Evolutionary conservation across 2,329 filamentous ascomycete genomes (phyloP), one percentile per base, ranked within the genome.

Genomic region (Fusarium sp.): DNA sequence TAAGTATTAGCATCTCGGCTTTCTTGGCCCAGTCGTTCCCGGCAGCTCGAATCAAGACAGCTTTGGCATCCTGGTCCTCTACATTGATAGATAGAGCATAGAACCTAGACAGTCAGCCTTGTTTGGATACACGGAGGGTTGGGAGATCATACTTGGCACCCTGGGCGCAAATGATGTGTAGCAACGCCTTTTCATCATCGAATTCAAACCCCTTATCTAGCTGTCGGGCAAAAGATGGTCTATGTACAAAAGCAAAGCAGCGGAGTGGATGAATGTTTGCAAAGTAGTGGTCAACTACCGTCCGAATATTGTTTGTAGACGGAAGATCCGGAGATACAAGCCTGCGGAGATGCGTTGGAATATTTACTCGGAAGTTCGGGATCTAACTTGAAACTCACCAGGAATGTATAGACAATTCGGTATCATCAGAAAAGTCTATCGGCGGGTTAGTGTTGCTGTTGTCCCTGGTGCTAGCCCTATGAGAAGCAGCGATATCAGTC

Each of bases 231-330:
- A 77, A 77, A 1, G 75, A 76, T 4, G 75, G 75, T 45, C 76
- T 75, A 47, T 77, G 75, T 15, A 77, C 74, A 69, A 77, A 77
- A 14, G 75, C 74, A 49, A 77, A 77, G 57, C 75, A 77, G 17
- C 75, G 72, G 5, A 77, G 70, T n/a, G 75, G 74, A 46, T 77
- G 81, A 5, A 77, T 66, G 27, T 77, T 77, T 54, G 73, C 66
- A 60, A 77, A 77, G 52, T 77, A 77, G 55, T 75, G 75, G 41
- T 76, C 75, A 21, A 76, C 72, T 4, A 76, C 70, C 0, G 70
- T 70, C 13, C 75, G 75, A 19, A 77, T 69, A 38, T 75, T 73
- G 47, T 72, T 71, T n/a, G 58, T 49, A 9, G 71, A 66, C 10
- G 75, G 75, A 6, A 77, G 71, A 10, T 68, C 72, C 14, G 72